Evolutionary conservation across 495 filamentous ascomycete genomes (phyloP), one percentile per base, ranked within the genome.

Genomic region (Emericellopsis terricola): DNA sequence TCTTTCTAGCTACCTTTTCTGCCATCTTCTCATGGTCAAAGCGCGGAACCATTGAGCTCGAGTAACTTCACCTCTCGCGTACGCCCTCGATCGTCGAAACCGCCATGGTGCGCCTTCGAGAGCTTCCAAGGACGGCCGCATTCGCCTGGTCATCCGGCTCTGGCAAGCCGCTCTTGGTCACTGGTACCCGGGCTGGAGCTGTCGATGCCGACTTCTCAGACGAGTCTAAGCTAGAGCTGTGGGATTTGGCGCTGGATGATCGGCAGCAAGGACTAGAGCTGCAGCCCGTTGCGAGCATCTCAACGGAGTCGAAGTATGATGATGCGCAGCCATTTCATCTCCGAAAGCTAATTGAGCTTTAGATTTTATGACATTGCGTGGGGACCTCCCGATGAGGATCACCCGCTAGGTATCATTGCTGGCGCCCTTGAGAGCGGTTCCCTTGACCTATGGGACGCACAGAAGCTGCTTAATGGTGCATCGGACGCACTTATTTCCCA

Each of bases 291-390:
- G 79, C 74, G 31, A 87, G 78, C 52, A 71, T 93, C 46, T 71
- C 65, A 44, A 81, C 81, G 11, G 89, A 96, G 48, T 89, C 89
- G 27, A 84, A 83, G 86, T 92, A 71, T 48, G 57, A n/a, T n/a
- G n/a, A n/a, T n/a, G n/a, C n/a, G n/a, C n/a, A n/a, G n/a, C n/a
- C n/a, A n/a, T n/a, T n/a, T n/a, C n/a, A n/a, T n/a, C n/a, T n/a
- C n/a, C n/a, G n/a, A n/a, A n/a, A n/a, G n/a, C n/a, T n/a, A n/a
- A n/a, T n/a, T n/a, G 40, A 33, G 9, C 34, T 49, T 32, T 44
- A 94, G 89, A 39, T 99, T 99, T 60, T 84, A 96, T 52, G 87
- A 96, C 49, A 77, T 99, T 46, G 85, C 86, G 33, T 99, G 89
- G 89, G 76, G 80, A 21, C 69, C 76, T 44, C 74, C 78, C 30